Evolutionary conservation across 2,329 filamentous ascomycete genomes (phyloP), one percentile per base, ranked within the genome.

Genomic region (Trichoderma breve): DNA sequence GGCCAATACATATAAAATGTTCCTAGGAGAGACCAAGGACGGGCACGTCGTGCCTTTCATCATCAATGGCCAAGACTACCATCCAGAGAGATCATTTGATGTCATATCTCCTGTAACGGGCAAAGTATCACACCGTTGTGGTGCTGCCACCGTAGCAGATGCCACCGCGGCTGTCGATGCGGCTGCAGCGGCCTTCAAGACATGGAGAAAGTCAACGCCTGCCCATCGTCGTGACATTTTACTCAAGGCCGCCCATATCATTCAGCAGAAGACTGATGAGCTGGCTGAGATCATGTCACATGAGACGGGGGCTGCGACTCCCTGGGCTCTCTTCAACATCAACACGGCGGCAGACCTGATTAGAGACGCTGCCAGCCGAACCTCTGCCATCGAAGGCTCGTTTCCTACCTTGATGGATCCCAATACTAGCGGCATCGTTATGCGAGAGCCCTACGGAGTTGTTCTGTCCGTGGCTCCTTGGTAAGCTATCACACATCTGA

Each of bases 391-490:
- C 11, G 76, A 79, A 71, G 84, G 82, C 6, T 79, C 77, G 7
- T 80, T 84, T 32, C 81, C 84, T 11, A 61, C 76, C 9, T 76
- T 79, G 3, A 73, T 72, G 36, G 78, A 81, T 36, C 75, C 80
- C 3, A 73, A 75, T 34, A 75, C 77, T 30, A 84, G 73, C 26
- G 92, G 90, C 0, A 83, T 96, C 75, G 82, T 97, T 4, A 81
- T 91, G 74, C 91, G 90, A 78, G 92, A 95, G 81, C 93, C 94
- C 0, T 94, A 89, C 76, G 94, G 94, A 1, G 93, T 96, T 8
- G 86, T 95, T 18, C 83, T 97, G 34, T 90, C 89, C 3, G 94
- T 97, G 80, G 92, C 92, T 3, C 93, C 94, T 11, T 97, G 94
- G 93, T 94, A 84, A 76, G 83, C 75, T 8, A 26, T 47, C 6